phyloP scores from a whole-genome alignment of 345 rosid genomes.

The Arabis hirsuta region DNA sequence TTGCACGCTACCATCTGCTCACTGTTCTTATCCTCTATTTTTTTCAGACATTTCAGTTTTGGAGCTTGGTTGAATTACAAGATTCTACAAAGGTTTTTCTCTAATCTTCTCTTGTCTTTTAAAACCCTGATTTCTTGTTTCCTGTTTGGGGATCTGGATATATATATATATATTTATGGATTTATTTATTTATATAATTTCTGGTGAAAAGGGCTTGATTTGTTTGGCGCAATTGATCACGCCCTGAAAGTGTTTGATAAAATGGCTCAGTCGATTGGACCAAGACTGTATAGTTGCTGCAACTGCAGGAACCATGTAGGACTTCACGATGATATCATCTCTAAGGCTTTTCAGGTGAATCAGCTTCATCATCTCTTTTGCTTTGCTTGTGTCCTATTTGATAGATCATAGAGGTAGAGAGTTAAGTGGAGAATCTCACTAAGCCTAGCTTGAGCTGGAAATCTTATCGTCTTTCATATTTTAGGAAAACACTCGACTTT shows the following conservation, averaged over 20 bases:
- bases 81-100: slow-evolving; percentile 30
- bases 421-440: slow-evolving; percentile 7
- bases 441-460: slow-evolving; percentile 13
- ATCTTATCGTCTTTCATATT: background rate
- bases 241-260: slow-evolving; percentile 32
- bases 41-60: slow-evolving; percentile 27
- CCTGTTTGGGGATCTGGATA: background rate
- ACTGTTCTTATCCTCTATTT: slow-evolving; percentile 41
- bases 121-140: slow-evolving; percentile 19
- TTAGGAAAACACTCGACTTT: slow-evolving; percentile 14
- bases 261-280: slow-evolving; percentile 79
- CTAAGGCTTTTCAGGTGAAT: slow-evolving; percentile 92
- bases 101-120: slow-evolving; percentile 7
- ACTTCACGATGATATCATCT: slow-evolving; percentile 85
- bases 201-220: slow-evolving; percentile 28
- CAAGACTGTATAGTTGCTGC: slow-evolving; percentile 83
- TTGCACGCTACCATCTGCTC: slow-evolving; percentile 52
- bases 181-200: background rate
- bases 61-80: slow-evolving; percentile 17
- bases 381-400: background rate
- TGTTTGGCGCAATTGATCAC: slow-evolving; percentile 37
- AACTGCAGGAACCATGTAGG: slow-evolving; percentile 87
- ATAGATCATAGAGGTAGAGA: background rate
- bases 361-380: slow-evolving; percentile 25
- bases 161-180: background rate